Evolutionary conservation across 129 eudicot genomes (phyloP).

Genomic region (Arctium minus): DNA sequence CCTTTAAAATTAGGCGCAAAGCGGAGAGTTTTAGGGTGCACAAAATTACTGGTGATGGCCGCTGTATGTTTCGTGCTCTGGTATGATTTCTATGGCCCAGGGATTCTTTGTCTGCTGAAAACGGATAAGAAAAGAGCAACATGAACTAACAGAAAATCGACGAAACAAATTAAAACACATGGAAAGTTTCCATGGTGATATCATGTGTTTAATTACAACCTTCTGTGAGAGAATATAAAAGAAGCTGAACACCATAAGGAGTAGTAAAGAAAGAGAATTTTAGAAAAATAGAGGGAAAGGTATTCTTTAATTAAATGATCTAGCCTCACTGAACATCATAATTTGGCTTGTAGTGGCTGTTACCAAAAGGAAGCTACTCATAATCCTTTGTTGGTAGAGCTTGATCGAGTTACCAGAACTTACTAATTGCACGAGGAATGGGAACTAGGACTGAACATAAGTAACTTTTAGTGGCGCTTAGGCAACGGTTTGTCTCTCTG

Average conservation of each 20-base stretch:
- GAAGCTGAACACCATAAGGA: neutral
- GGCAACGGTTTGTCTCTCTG: too few species aligned
- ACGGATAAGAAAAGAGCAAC: neutral
- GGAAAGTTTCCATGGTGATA: neutral
- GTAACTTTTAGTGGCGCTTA: too few species aligned
- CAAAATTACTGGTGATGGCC: constrained; percentile 86
- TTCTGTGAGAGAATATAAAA: neutral
- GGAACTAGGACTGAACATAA: too few species aligned
- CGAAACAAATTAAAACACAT: too few species aligned
- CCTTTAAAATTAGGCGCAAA: constrained; percentile 45
- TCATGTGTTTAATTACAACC: neutral
- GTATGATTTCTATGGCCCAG: constrained; percentile 32
- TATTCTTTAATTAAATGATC: too few species aligned
- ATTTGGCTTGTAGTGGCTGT: too few species aligned
- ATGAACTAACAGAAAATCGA: neutral
- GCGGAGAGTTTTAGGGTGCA: constrained; percentile 69
- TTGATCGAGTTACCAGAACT: too few species aligned
- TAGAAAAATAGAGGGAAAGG: too few species aligned
- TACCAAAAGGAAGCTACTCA: too few species aligned
- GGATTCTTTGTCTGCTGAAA: neutral
- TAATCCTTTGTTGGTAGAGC: too few species aligned
- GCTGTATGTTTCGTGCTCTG: constrained; percentile 96
- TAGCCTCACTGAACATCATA: too few species aligned
- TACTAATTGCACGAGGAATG: too few species aligned
- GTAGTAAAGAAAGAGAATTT: neutral